A percentile compares a stretch with the other conserved stretches of the same genome.
phyloP scores from a whole-genome alignment of 2,329 filamentous ascomycete species.

The Chaetomiaceae sp. region DNA sequence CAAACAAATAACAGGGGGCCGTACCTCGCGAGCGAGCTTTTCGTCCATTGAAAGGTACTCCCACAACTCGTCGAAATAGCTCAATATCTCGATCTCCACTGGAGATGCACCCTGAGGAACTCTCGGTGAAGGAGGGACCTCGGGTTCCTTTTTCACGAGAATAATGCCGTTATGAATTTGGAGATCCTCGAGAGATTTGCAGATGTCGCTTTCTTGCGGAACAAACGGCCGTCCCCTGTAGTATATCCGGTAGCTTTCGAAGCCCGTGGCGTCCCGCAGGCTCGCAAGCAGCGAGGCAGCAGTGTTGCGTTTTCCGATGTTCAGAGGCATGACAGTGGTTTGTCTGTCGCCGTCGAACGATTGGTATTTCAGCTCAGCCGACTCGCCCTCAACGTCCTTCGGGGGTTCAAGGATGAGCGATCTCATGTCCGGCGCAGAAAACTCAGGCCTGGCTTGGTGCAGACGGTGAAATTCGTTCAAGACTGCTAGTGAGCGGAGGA shows the following conservation, averaged over 20 bases:
- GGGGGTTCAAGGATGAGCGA: conserved; percentile 49
- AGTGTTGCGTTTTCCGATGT: conserved; percentile 68
- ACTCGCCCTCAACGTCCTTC: conserved; percentile 56
- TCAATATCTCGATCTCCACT: conserved; percentile 74
- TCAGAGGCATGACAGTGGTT: conserved; percentile 57
- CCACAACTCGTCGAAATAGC: conserved; percentile 81
- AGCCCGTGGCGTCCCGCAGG: conserved; percentile 66
- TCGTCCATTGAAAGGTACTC: conserved; percentile 72
- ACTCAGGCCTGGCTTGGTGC: conserved; percentile 57
- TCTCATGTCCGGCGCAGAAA: conserved; percentile 54
- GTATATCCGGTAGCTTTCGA: conserved; percentile 71
- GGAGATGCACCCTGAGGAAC: conserved; percentile 50
- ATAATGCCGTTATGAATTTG: conserved; percentile 61
- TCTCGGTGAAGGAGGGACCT: conserved; percentile 38
- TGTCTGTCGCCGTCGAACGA: conserved; percentile 60
- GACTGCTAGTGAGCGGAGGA: conserved; percentile 65
- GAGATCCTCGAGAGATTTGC: conserved; percentile 64
- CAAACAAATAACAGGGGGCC: background rate
- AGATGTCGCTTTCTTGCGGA: conserved; percentile 54
- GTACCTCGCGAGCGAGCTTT: conserved; percentile 61
- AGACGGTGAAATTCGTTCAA: conserved; percentile 63
- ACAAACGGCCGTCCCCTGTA: conserved; percentile 63
- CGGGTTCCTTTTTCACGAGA: conserved; percentile 58
- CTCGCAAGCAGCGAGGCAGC: conserved; percentile 63
- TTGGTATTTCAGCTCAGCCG: conserved; percentile 67